Evolutionary conservation across 2,329 filamentous ascomycete species (phyloP), one percentile per base, ranked within the genome.

Genomic region (Colletotrichum godetiae): DNA sequence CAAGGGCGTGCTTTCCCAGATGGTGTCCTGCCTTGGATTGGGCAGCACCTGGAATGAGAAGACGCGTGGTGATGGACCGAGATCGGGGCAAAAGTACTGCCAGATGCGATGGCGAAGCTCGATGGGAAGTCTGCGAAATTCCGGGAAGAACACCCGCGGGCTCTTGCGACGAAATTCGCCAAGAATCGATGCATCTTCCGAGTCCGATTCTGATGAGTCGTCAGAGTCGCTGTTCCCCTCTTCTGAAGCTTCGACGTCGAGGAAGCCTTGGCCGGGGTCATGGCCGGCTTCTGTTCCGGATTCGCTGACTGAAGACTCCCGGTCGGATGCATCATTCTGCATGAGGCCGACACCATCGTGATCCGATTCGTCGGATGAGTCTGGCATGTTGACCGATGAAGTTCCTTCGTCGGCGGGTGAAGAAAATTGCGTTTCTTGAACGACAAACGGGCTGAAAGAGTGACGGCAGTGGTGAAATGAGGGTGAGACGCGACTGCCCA

Each of bases 61-160:
- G 0, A 82, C 77, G 33, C 80, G 80, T 10, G 80, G 75, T 2
- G 69, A 59, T 8, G 65, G 56, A n/a, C 63, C 61, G 4, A 82
- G 72, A 42, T 81, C 79, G 0, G 78, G 77, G 49, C 82, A 82
- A 67, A 80, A 81, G 22, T 76, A 62, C 49, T 79, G 75, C 82
- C 82, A 84, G 63, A 84, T 74, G 27, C 75, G 79, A 27, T 76
- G 68, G 62, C 82, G 79, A 19, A 84, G 74, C 72, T 84, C 82
- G 12, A 78, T 76, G 1, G 82, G 82, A 1, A 84, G 78, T 7
- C 67, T 64, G 27, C 73, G 74, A 42, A 82, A 83, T 49, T 59
- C 72, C 0, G 77, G 76, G 49, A 75, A 83, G 12, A 64, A 73
- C 35, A 29, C 63, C 12, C 57, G 62, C 1, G 68, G 58, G 1